phyloP scores from a whole-genome alignment of 2,329 filamentous ascomycete species.

The Colletotrichum salicis region DNA sequence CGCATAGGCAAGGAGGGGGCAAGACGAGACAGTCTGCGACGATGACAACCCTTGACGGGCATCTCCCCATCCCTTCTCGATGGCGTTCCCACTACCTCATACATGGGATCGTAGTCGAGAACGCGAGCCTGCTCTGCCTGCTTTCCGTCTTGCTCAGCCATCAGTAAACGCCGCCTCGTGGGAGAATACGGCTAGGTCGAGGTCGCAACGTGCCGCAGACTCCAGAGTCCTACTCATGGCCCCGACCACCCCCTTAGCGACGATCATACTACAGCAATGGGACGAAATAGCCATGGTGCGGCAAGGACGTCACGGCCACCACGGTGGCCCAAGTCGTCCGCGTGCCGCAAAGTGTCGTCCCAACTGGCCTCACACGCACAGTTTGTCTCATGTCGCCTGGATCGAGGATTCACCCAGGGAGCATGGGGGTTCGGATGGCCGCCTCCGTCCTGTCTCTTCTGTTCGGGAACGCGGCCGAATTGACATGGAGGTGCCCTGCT shows the following conservation, averaged over 20 bases:
- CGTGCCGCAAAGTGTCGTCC: conserved; percentile 17
- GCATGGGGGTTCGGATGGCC: conserved; percentile 19
- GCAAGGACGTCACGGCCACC: conserved; percentile 29
- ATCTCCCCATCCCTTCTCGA: neutral
- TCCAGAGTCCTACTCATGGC: conserved; percentile 1
- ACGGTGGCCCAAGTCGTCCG: conserved; percentile 11
- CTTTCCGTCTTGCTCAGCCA: neutral
- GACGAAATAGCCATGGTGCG: conserved; percentile 27
- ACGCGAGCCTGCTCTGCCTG: neutral
- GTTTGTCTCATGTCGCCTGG: conserved; percentile 24
- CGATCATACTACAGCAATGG: conserved; percentile 33
- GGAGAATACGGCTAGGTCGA: neutral
- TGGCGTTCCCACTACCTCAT: neutral
- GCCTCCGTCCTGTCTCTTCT: neutral
- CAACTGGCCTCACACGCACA: conserved; percentile 18
- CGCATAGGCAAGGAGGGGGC: neutral
- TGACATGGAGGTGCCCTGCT: conserved; percentile 8
- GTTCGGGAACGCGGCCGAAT: conserved; percentile 7
- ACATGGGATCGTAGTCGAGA: neutral
- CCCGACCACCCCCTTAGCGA: conserved; percentile 15
- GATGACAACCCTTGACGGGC: conserved; percentile 21
- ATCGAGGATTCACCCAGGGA: conserved; percentile 19
- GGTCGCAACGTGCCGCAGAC: neutral
- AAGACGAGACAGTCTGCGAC: conserved; percentile 28
- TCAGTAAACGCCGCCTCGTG: conserved; percentile 15